phyloP scores from a whole-genome alignment of 768 basidiomycete species.

The Agrocybe pediades region DNA sequence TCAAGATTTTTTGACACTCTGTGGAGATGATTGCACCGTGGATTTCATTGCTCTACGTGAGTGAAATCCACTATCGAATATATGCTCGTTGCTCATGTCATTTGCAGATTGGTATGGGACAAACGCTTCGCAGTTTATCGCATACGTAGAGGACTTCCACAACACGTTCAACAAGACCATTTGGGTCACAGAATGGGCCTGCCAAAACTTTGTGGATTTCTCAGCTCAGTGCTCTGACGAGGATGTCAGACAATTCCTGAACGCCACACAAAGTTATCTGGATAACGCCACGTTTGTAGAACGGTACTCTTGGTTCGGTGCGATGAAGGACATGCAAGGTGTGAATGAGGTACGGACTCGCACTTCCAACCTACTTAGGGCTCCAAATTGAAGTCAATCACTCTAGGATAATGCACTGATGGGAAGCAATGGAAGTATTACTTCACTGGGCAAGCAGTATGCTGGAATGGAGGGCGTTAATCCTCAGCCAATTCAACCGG shows the following conservation, averaged over 20 bases:
- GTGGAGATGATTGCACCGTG: slow-evolving; percentile 50
- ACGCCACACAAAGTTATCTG: slow-evolving; percentile 55
- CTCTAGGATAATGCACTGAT: slow-evolving; percentile 1
- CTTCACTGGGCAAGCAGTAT: not conserved
- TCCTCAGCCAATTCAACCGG: not conserved
- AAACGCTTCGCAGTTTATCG: slow-evolving; percentile 47
- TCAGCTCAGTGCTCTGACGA: slow-evolving; percentile 45
- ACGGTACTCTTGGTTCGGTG: slow-evolving; percentile 64
- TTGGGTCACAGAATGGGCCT: slow-evolving; percentile 67
- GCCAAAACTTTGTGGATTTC: slow-evolving; percentile 48
- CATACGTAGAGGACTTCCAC: slow-evolving; percentile 51
- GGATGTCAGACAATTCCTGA: slow-evolving; percentile 49
- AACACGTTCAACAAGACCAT: slow-evolving; percentile 51
- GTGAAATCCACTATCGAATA: slow-evolving; percentile 16
- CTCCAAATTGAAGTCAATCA: not conserved
- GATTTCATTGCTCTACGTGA: slow-evolving; percentile 59
- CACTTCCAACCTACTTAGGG: not conserved
- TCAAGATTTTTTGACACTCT: slow-evolving; percentile 50
- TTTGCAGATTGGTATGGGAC: slow-evolving; percentile 52
- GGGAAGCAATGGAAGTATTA: not conserved
- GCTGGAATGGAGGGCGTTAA: not conserved
- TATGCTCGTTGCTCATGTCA: not conserved
- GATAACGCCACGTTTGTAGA: slow-evolving; percentile 54
- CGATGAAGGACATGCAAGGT: slow-evolving; percentile 48
- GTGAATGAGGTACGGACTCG: slow-evolving; percentile 41